phyloP scores from a whole-genome alignment of 768 basidiomycete genomes.

The Erythrobasidium yunnanense region DNA sequence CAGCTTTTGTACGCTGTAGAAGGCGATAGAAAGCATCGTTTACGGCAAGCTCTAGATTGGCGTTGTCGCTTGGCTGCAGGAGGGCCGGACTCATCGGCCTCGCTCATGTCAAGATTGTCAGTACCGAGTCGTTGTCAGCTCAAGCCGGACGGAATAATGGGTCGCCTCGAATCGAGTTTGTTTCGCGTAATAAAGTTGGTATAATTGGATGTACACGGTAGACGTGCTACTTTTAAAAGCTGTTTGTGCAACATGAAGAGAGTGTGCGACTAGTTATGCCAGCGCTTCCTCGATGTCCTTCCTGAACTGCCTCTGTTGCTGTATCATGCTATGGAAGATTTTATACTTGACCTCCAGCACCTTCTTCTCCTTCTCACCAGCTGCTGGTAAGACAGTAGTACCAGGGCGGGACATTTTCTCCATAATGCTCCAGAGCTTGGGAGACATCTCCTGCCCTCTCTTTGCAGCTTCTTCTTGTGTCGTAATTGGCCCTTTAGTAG shows the following conservation, averaged over 20 bases:
- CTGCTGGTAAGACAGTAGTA: slow-evolving; percentile 56
- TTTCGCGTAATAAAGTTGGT: too few relatives aligned
- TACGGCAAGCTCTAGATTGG: background rate
- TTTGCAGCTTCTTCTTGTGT: slow-evolving; percentile 43
- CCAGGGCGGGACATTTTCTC: slow-evolving; percentile 88
- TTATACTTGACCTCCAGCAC: slow-evolving; percentile 83
- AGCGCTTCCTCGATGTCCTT: slow-evolving; percentile 54
- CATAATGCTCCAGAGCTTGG: slow-evolving; percentile 84
- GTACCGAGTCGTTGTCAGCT: too few relatives aligned
- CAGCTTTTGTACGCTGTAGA: background rate
- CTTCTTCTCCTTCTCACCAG: slow-evolving; percentile 53
- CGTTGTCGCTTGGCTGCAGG: too few relatives aligned
- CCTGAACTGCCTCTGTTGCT: slow-evolving; percentile 80
- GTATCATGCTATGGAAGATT: slow-evolving; percentile 79
- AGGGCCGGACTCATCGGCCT: background rate
- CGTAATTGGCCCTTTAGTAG: slow-evolving; percentile 40
- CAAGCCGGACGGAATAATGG: too few relatives aligned
- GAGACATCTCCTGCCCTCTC: slow-evolving; percentile 48
- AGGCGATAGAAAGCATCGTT: background rate
- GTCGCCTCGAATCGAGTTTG: too few relatives aligned
- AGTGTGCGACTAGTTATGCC: too few relatives aligned
- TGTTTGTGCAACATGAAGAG: too few relatives aligned
- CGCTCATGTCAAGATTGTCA: background rate
- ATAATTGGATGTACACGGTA: too few relatives aligned
- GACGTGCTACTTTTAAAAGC: too few relatives aligned